Evolutionary conservation across 192 early-diverging fungal genomes (phyloP).

Genomic region (Backusella luteola): DNA sequence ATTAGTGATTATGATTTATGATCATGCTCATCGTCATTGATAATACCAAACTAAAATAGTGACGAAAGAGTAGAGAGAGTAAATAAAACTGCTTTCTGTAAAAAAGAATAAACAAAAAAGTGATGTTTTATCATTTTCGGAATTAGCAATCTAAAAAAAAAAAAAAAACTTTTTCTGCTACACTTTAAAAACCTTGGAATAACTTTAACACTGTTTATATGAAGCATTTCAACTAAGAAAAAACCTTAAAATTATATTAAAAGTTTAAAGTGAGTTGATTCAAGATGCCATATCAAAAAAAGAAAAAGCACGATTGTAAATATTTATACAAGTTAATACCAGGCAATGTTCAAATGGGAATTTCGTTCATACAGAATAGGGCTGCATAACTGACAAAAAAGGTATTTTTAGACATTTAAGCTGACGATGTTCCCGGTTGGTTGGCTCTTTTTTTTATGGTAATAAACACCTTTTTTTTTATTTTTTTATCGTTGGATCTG

Average conservation of each 20-base stretch:
- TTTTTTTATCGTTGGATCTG: background rate
- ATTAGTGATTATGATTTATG: background rate
- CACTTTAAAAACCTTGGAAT: too few relatives aligned
- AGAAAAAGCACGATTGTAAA: background rate
- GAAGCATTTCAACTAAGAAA: background rate
- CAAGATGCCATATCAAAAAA: background rate
- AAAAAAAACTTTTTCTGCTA: too few relatives aligned
- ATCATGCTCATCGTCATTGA: background rate
- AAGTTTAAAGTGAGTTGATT: background rate
- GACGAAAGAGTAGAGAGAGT: background rate
- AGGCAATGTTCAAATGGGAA: background rate
- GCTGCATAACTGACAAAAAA: background rate
- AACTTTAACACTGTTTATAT: background rate
- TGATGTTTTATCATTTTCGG: background rate
- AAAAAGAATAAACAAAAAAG: background rate
- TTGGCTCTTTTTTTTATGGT: background rate
- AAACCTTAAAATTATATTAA: background rate
- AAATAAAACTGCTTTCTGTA: background rate
- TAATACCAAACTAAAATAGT: background rate
- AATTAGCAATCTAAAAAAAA: background rate
- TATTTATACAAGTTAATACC: background rate
- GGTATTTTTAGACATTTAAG: background rate
- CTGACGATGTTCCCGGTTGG: background rate
- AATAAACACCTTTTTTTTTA: too few relatives aligned
- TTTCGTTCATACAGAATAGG: background rate